phyloP scores from a whole-genome alignment of 2,329 filamentous ascomycete species.

The Cladosporium oxysporum region DNA sequence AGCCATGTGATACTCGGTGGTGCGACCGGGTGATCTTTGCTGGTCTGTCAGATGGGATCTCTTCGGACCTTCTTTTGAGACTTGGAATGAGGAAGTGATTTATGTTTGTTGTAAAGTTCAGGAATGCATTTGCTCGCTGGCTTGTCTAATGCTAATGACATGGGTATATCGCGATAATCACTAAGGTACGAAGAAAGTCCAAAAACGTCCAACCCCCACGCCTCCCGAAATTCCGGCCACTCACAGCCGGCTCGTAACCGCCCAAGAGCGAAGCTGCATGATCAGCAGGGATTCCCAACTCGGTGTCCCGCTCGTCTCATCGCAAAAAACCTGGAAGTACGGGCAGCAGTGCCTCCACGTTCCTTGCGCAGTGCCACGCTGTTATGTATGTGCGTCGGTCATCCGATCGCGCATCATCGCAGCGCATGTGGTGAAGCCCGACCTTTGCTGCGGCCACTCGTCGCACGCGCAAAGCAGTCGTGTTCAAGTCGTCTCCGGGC shows the following conservation, averaged over 20 bases:
- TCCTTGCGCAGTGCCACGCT: conserved; percentile 10
- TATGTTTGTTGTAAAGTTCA: neutral
- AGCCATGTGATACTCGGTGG: conserved; percentile 16
- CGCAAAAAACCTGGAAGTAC: neutral
- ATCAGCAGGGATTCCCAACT: neutral
- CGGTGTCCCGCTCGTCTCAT: neutral
- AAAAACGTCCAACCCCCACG: conserved; percentile 3
- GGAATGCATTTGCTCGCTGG: conserved; percentile 8
- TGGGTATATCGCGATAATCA: conserved; percentile 17
- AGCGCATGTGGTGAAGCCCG: conserved; percentile 10
- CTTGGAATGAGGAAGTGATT: neutral
- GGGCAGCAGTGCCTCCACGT: conserved; percentile 11
- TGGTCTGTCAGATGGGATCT: neutral
- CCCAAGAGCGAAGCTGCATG: neutral
- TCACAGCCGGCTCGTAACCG: neutral
- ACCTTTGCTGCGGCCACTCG: conserved; percentile 16
- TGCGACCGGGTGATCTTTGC: conserved; percentile 2
- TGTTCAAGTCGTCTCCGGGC: neutral
- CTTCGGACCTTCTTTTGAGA: neutral
- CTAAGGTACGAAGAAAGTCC: neutral
- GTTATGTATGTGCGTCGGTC: neutral
- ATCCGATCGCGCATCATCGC: conserved; percentile 6
- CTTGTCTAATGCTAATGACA: neutral
- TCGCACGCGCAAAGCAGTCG: conserved; percentile 4
- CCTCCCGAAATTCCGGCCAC: conserved; percentile 9